These are phyloP conservation scores for Dipteronia dyeriana DNA, from an alignment of 345 rosid species.

Conservation along the genomic window DNA sequence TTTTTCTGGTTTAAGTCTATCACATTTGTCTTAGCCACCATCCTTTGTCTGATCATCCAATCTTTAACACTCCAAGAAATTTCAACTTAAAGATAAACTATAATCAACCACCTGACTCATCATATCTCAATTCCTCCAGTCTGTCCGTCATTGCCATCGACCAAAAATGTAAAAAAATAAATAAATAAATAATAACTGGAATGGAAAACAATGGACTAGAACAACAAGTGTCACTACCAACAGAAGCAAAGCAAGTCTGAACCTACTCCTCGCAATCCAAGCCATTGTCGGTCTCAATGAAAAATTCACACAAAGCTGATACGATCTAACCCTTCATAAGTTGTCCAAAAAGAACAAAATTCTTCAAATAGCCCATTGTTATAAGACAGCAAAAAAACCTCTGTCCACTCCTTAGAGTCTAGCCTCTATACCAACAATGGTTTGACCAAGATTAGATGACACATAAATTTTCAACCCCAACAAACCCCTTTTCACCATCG, in stretches of 20 bases:
- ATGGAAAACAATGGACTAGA: neutral
- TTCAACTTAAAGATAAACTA: neutral
- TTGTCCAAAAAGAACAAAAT: neutral
- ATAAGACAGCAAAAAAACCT: neutral
- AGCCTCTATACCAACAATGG: neutral
- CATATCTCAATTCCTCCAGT: neutral
- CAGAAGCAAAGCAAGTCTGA: neutral
- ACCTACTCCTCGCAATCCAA: neutral
- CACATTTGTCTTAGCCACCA: neutral
- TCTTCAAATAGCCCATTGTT: neutral
- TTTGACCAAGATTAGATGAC: neutral
- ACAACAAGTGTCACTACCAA: neutral
- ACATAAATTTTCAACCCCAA: neutral
- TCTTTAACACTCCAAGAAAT: neutral
- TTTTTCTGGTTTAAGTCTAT: neutral
- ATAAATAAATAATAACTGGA: neutral
- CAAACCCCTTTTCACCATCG: neutral
- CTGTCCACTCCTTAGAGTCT: neutral
- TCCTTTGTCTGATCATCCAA: neutral
- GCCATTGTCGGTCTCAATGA: neutral
- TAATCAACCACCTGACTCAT: neutral
- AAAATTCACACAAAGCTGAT: neutral
- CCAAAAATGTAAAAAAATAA: neutral
- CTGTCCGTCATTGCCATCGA: neutral
- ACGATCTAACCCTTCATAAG: neutral